Evolutionary conservation across 2,329 filamentous ascomycete species (phyloP).

Genomic region (Xylaria sp.): DNA sequence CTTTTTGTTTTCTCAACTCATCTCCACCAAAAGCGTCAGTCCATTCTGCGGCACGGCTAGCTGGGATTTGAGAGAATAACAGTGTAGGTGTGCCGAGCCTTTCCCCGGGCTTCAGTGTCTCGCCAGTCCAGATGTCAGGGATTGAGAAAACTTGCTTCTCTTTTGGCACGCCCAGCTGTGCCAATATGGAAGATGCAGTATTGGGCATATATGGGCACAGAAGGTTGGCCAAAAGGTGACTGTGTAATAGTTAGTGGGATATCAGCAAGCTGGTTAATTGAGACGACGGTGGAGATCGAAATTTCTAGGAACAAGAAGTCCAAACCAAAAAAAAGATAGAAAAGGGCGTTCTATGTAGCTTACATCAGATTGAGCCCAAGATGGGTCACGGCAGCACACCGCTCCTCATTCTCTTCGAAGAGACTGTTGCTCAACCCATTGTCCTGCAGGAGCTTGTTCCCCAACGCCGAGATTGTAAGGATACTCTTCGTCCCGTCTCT

Average conservation of each 20-base stretch:
- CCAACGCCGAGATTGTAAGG: conserved; percentile 41
- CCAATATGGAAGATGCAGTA: conserved; percentile 69
- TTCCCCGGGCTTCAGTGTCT: conserved; percentile 72
- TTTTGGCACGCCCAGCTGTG: conserved; percentile 68
- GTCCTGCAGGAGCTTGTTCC: conserved; percentile 58
- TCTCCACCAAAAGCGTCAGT: conserved; percentile 73
- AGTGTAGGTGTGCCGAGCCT: conserved; percentile 80
- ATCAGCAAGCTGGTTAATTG: neutral
- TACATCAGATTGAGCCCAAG: conserved; percentile 79
- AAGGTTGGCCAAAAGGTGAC: conserved; percentile 76
- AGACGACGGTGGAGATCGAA: neutral
- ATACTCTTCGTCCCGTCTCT: conserved; percentile 60
- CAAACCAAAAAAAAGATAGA: neutral
- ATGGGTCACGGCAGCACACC: conserved; percentile 67
- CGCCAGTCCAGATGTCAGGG: conserved; percentile 68
- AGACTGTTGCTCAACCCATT: conserved; percentile 61
- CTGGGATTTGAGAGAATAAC: conserved; percentile 82
- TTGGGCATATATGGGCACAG: conserved; percentile 52
- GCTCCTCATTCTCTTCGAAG: conserved; percentile 58
- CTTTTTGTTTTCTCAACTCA: conserved; percentile 72
- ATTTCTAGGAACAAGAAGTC: neutral
- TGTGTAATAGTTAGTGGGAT: conserved; percentile 3
- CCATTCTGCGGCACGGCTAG: conserved; percentile 82
- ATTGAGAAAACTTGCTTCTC: conserved; percentile 54
- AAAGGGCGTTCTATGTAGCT: neutral